A percentile compares a stretch with the other conserved stretches of the same genome.
phyloP scores from a whole-genome alignment of 2,329 filamentous ascomycete genomes.

The Aspergillus hortae region DNA sequence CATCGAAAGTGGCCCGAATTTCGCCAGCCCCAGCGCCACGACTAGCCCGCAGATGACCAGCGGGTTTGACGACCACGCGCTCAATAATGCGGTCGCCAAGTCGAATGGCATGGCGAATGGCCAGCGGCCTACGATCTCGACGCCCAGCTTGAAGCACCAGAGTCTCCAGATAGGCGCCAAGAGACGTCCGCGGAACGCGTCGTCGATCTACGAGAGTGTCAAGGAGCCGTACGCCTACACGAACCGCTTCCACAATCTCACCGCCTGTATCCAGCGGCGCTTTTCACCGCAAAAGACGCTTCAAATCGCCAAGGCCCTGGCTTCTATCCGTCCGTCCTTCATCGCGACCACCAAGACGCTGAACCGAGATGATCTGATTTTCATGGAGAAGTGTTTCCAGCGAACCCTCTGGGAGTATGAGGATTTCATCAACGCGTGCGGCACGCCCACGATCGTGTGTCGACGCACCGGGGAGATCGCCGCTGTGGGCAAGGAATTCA shows the following conservation, averaged over 20 bases:
- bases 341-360: constrained; percentile 89
- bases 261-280: constrained; percentile 72
- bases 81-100: constrained; percentile 24
- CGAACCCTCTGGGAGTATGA: constrained; percentile 89
- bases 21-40: constrained; percentile 57
- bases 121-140: constrained; percentile 39
- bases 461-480: constrained; percentile 92
- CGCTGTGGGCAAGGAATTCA: constrained; percentile 93
- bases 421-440: constrained; percentile 82
- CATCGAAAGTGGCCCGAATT: constrained; percentile 57
- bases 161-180: constrained; percentile 39
- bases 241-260: constrained; percentile 82
- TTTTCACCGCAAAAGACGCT: constrained; percentile 74
- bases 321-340: constrained; percentile 87
- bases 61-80: constrained; percentile 39
- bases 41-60: constrained; percentile 50
- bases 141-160: constrained; percentile 43
- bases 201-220: constrained; percentile 82
- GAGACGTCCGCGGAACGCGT: constrained; percentile 65
- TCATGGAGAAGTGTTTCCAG: constrained; percentile 97
- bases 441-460: constrained; percentile 87
- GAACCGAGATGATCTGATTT: constrained; percentile 82
- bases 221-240: constrained; percentile 91
- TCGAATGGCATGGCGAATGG: constrained; percentile 29
- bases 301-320: constrained; percentile 80